A percentile compares a stretch with the other conserved stretches of the same genome.
Conservation (phyloP, 495 filamentous ascomycete genomes). For the Apodospora peruviana region DNA sequence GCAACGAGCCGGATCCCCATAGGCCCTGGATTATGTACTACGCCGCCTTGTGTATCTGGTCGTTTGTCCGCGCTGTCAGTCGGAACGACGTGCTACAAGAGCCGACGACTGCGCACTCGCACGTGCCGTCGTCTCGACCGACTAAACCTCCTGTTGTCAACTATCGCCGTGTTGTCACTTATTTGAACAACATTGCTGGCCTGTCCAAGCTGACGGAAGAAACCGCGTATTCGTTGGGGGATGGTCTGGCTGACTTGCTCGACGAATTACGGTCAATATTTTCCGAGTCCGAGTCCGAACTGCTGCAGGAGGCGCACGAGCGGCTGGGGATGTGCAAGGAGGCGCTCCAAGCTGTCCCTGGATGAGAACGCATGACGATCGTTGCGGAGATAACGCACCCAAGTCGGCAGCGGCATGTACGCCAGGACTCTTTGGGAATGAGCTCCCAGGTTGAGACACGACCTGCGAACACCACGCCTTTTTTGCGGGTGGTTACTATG, state of each 20-base stretch:
- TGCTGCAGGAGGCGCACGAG: conserved; percentile 38
- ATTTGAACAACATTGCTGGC: conserved; percentile 35
- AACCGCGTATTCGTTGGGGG: conserved; percentile 24
- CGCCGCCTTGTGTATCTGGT: conserved; percentile 86
- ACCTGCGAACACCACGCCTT: too few relatives aligned
- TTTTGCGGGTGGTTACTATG: too few relatives aligned
- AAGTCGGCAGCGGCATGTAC: too few relatives aligned
- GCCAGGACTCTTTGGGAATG: too few relatives aligned
- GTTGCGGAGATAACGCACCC: too few relatives aligned
- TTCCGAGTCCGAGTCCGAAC: conserved; percentile 37
- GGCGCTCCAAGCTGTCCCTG: conserved; percentile 18
- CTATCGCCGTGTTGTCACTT: conserved; percentile 29
- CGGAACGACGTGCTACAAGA: conserved; percentile 34
- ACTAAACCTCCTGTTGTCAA: conserved; percentile 22
- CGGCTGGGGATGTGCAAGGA: conserved; percentile 39
- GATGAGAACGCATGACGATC: too few relatives aligned
- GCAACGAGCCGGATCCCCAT: conserved; percentile 83
- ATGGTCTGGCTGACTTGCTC: conserved; percentile 38
- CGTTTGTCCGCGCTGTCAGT: conserved; percentile 81
- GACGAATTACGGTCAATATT: conserved; percentile 36
- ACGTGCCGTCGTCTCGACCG: conserved; percentile 9
- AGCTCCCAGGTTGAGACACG: too few relatives aligned
- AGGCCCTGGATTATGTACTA: conserved; percentile 97
- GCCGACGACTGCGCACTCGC: conserved; percentile 7
- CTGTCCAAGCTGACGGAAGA: conserved; percentile 31